Base-by-base conservation (phyloP, 768 basidiomycete genomes). In the Pulveroboletus sp. region DNA sequence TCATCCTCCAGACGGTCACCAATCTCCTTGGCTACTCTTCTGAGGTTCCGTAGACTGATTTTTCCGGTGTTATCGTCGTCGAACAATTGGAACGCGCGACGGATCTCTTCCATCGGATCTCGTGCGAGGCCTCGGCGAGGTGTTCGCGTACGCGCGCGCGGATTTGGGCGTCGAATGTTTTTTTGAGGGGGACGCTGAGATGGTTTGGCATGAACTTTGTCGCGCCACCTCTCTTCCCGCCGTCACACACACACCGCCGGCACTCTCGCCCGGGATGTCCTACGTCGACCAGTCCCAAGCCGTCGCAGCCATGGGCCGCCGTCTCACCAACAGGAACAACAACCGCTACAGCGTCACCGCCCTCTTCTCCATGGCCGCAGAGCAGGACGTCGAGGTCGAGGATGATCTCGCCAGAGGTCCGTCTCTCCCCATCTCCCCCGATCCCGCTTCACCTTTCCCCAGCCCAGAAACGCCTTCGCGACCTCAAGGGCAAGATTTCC, bases 311-410 rank as follows among this genome's bases (percentile, higher is more conserved):
- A 85, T 84, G 54, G 72, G 80, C 56, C 82, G 88, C 59, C 79
- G 90, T 26, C 77, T 89, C 64, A 90, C 89, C 30, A 93, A 93
- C 76, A 76, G 94, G 68, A 96, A 92, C 68, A 94, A 91, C 57
- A 95, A 96, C 73, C 86, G 94, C 50, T 95, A 96, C 73, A 90
- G 87, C 68, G 94, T 97, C 32, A 97, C 90, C 43, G 92, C 92
- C 23, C 76, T 97, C 58, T 97, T 95, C 68, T 92, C 89, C 62
- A 93, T 98, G 86, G 95, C 94, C 12, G 95, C 95, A 30, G 95
- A 98, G 72, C 93, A 97, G 75, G 95, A 98, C 67, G 86, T 93
- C 11, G 95, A 98, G 69, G 89, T 97, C 38, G 93, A 96, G 67
- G 95, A 98, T 68, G 95, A 97, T 68, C 74, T 98, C 50, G 93